Percentiles rank a stretch among this genome's conserved stretches.
phyloP scores from a whole-genome alignment of 768 basidiomycete genomes.

The Mrakia hoshinonis region DNA sequence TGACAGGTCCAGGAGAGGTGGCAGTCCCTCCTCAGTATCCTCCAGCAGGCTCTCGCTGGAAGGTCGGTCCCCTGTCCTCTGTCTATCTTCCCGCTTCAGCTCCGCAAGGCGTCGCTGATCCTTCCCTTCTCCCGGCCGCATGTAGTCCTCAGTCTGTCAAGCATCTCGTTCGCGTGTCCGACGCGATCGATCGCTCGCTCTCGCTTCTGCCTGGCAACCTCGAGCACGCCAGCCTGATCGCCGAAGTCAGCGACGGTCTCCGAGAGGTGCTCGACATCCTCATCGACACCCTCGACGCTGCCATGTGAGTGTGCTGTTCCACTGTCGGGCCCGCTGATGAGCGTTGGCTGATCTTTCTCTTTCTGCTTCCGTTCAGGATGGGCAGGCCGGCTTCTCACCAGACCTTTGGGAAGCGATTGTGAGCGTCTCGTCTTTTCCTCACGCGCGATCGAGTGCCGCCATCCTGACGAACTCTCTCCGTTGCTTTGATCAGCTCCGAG shows the following conservation, averaged over 20 bases:
- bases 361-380: too few species aligned
- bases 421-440: too few species aligned
- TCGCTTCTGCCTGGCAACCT: background rate
- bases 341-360: too few species aligned
- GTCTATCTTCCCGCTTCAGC: background rate
- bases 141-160: background rate
- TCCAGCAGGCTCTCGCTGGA: background rate
- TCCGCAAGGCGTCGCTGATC: too few species aligned
- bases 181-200: background rate
- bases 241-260: background rate
- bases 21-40: background rate
- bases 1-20: background rate
- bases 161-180: background rate
- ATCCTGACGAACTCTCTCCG: too few species aligned
- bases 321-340: too few species aligned
- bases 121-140: background rate
- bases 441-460: too few species aligned
- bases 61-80: background rate
- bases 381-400: too few species aligned
- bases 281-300: too few species aligned
- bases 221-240: background rate
- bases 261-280: background rate
- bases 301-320: too few species aligned
- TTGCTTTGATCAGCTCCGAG: too few species aligned
- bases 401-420: too few species aligned